These are phyloP conservation scores for Jaapia argillacea DNA, from an alignment of 768 basidiomycete species.

Conservation along the genomic window DNA sequence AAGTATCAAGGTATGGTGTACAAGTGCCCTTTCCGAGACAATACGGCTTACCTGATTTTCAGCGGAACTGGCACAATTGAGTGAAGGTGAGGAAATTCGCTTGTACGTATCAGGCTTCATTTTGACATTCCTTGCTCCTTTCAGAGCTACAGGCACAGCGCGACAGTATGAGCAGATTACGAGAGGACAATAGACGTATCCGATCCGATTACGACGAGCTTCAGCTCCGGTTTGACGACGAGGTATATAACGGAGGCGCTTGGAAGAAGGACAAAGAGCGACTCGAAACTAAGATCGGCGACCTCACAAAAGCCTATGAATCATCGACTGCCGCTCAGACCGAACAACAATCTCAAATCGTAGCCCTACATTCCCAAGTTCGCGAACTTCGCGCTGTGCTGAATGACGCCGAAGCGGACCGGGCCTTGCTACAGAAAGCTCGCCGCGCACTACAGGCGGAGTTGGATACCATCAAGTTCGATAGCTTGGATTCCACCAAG, in stretches of 20 bases:
- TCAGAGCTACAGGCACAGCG: slow-evolving; percentile 71
- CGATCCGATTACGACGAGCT: slow-evolving; percentile 71
- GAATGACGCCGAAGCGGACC: slow-evolving; percentile 80
- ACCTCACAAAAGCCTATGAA: slow-evolving; percentile 69
- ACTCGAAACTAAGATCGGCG: slow-evolving; percentile 71
- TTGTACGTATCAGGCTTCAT: background rate
- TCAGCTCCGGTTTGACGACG: slow-evolving; percentile 66
- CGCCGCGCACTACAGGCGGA: slow-evolving; percentile 73
- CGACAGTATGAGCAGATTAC: slow-evolving; percentile 63
- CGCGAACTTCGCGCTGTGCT: slow-evolving; percentile 72
- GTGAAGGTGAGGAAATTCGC: slow-evolving; percentile 44
- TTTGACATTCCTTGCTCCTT: slow-evolving; percentile 1
- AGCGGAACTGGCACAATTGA: slow-evolving; percentile 74
- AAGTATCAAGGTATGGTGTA: slow-evolving; percentile 66
- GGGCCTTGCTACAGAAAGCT: slow-evolving; percentile 71
- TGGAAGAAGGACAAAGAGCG: slow-evolving; percentile 89
- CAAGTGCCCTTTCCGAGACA: no score
- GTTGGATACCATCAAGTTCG: slow-evolving; percentile 70
- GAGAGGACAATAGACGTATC: slow-evolving; percentile 72
- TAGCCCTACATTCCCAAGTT: slow-evolving; percentile 77
- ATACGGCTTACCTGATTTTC: no score
- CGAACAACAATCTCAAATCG: slow-evolving; percentile 80
- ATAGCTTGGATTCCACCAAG: slow-evolving; percentile 59
- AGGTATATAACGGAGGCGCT: slow-evolving; percentile 63
- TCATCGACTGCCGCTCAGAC: slow-evolving; percentile 58